Conservation (phyloP, 169 alveolate genomes). For the Eimeria sp. region DNA sequence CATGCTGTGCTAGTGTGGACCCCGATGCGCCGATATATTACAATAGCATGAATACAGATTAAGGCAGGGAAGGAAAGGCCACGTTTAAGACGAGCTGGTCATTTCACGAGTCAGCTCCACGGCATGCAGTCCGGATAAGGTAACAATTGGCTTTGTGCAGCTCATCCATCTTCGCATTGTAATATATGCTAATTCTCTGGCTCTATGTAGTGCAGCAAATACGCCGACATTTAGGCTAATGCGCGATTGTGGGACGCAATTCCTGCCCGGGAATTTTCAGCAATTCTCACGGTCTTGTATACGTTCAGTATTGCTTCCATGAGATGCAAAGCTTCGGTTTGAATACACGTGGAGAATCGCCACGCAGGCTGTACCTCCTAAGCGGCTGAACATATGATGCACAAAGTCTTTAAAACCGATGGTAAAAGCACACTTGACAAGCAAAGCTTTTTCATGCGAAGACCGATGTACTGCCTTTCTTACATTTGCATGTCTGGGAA, state of each 20-base stretch:
- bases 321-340: background rate
- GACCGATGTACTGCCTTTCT: background rate
- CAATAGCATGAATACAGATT: background rate
- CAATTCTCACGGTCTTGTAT: background rate
- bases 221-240: too few species aligned
- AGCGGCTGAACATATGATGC: background rate
- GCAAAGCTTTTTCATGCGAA: background rate
- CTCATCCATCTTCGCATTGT: background rate
- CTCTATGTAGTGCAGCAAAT: too few species aligned
- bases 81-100: background rate
- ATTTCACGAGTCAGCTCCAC: background rate
- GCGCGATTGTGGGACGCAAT: background rate
- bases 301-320: background rate
- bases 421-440: background rate
- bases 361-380: background rate
- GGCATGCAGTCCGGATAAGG: background rate
- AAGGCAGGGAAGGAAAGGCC: background rate
- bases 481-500: background rate
- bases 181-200: too few species aligned
- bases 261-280: background rate
- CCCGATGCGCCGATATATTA: background rate
- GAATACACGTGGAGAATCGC: background rate
- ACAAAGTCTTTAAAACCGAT: too few species aligned
- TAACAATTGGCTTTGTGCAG: background rate
- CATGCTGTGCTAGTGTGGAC: background rate